Base-by-base conservation (phyloP, 768 basidiomycete genomes). In the Saitozyma podzolica region DNA sequence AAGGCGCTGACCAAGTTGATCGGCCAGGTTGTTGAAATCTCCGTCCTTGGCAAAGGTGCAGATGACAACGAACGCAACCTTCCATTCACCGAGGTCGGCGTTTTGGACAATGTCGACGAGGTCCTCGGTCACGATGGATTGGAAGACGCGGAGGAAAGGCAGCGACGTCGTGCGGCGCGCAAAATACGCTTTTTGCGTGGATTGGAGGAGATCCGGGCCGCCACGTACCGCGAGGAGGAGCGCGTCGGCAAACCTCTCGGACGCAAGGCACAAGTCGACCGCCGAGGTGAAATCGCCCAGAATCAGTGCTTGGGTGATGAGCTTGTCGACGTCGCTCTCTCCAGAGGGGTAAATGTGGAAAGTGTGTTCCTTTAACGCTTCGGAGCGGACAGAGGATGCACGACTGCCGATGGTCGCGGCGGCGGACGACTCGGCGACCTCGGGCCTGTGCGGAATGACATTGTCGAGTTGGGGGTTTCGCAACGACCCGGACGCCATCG, bases 211-310 rank as follows among this genome's bases (percentile, higher is more conserved):
- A 40, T 91, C 92, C 0, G 88, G 84, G 0, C 93, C 92, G 16
- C 94, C 95, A 65, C 89, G 88, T 16, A 90, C 92, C 40, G 96
- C 92, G 11, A 98, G 86, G 11, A 99, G 83, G 56, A 98, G 89
- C 0, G 96, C 96, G 73, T 99, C 96, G 0, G 96, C 94, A 70
- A 87, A 97, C 40, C 94, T 86, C 55, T 92, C 89, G 0, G 88
- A 85, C 0, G 91, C 89, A 14, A 98, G 84, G 78, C 94, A 96
- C 1, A 98, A 83, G 2, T 89, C 87, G 16, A 98, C 96, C 1
- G 96, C 95, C 14, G 87, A 89, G 69, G 86, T 85, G 66, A 97
- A 98, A 78, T 99, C 94, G n/a, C 96, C 95, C 9, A 98, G 83
- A 2, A 99, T 92, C 45, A 98, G 84, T 2, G 95, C 90, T 73